Base-by-base conservation (phyloP, 2,329 filamentous ascomycete species). In the Alternaria novae-zelandiae region DNA sequence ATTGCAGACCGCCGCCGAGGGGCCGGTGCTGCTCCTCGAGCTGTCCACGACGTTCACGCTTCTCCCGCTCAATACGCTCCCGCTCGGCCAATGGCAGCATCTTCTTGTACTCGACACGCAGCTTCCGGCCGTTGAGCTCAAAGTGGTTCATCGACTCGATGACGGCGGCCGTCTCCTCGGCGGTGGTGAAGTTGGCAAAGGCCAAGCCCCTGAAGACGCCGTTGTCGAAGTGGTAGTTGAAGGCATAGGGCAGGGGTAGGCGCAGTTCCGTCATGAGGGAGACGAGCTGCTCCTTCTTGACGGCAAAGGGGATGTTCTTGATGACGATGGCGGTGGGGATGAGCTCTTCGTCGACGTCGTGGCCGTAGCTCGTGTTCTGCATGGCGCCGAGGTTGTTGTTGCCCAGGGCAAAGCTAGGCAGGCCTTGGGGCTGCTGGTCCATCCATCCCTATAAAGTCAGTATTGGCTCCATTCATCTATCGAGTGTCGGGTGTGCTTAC, bases 181-280 rank as follows among this genome's bases (percentile, higher is more conserved):
- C 89, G 15, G 93, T 97, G 36, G 96, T 97, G 80, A 98, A 99
- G 82, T 99, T 99, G 77, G 96, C 96, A 83, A 99, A 99, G 3
- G 96, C 96, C 55, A 99, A 85, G 7, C 96, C 96, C 61, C 96
- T 87, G 84, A 99, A 99, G 26, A 99, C 94, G 26, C 96, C 96
- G 74, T 97, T 96, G 79, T 99, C 96, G 77, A 99, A 99, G 81
- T 99, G 96, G 77, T 99, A 98, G 85, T 99, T 99, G 86, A 99
- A 99, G 12, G 96, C 96, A 77, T 99, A 99, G 0, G 96, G 96
- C 70, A 98, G 88, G 1, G 96, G 96, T 43, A 99, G 87, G 70
- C 93, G 91, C 86, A 98, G 88, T 20, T 97, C 93, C 9, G 94
- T 92, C 96, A 99, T 99, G 71, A 97, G 87, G 66, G 90, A 89